Base-by-base conservation (phyloP, 306 rosid genomes). In the Pterocarpus santalinus region DNA sequence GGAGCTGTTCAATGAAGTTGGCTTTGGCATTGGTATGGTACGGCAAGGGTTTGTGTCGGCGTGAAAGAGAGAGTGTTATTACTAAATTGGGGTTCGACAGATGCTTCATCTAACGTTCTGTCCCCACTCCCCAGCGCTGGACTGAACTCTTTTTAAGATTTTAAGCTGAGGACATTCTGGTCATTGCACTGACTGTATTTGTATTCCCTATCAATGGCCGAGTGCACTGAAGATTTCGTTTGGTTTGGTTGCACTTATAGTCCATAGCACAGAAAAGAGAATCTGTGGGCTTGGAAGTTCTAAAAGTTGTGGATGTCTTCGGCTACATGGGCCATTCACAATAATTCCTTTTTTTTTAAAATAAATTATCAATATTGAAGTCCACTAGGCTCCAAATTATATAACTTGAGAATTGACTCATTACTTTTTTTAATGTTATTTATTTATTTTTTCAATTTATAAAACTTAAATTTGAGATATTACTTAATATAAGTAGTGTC, bases 1-100 rank as follows among this genome's bases (percentile, higher is more conserved):
- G 89, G 44, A 91, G 93, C 49, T 79, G 80, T 78, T 53, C 88
- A 85, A 89, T 53, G 75, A 85, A 81, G 62, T 69, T 65, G 65
- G 79, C 53, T 66, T 77, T 41, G 75, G 83, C 65, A 56, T 75
- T 32, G 80, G 87, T 80, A 70, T 85, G 88, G 65, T 85, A 53
- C 30, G 9, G 57, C 11, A 86, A 77, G 74, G n/a, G 66, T 76
- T 77, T 6, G 38, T 77, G 78, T 86, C 82, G 85, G 88, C 84
- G 86, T 71, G 84, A 69, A 82, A 82, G 66, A 73, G 81, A 78
- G 30, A 75, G 56, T n/a, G 75, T 66, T 66, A 53, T 75, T 66
- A 41, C 12, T 44, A 71, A 68, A 51, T 73, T 66, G 76, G 49
- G 82, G 38, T 58, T 73, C 77, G 32, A 33, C 2, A 5, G 8